phyloP scores from a whole-genome alignment of 805 yeast species.

The Jamesozyma piceae region DNA sequence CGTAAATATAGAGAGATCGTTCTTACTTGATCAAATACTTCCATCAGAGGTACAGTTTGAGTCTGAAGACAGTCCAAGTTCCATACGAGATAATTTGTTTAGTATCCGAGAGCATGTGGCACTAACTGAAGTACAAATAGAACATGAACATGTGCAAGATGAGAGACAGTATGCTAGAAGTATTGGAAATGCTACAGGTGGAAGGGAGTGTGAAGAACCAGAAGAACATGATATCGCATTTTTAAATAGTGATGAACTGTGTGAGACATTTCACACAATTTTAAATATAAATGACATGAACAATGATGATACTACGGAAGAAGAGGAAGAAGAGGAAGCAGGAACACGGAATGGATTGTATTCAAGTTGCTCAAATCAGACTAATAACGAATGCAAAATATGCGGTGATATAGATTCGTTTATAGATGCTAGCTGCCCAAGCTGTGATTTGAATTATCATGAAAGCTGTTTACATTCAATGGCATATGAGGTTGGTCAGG shows the following conservation, averaged over 20 bases:
- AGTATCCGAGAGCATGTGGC: background rate
- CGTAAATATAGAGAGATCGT: background rate
- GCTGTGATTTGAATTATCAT: constrained; percentile 21
- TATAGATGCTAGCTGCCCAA: constrained; percentile 10
- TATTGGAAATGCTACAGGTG: background rate
- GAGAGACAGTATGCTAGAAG: background rate
- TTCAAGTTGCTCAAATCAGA: background rate
- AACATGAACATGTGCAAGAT: background rate
- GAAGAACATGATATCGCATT: background rate
- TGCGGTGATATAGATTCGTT: constrained; percentile 14
- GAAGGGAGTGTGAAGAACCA: background rate
- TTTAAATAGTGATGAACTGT: constrained; percentile 4
- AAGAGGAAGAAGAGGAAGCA: constrained; percentile 3
- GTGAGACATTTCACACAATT: background rate
- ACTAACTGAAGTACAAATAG: background rate
- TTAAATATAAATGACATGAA: constrained; percentile 3
- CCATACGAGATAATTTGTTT: background rate
- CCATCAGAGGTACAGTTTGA: background rate
- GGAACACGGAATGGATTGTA: constrained; percentile 3
- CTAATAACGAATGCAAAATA: constrained; percentile 8
- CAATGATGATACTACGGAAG: constrained; percentile 2
- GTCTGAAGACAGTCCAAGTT: background rate
- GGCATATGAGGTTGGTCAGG: constrained; percentile 18
- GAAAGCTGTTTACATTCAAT: constrained; percentile 17
- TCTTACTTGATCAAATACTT: background rate